These are phyloP conservation scores for Cryptosporidium tyzzeri DNA, from an alignment of 169 alveolate species.

Conservation along the genomic window DNA sequence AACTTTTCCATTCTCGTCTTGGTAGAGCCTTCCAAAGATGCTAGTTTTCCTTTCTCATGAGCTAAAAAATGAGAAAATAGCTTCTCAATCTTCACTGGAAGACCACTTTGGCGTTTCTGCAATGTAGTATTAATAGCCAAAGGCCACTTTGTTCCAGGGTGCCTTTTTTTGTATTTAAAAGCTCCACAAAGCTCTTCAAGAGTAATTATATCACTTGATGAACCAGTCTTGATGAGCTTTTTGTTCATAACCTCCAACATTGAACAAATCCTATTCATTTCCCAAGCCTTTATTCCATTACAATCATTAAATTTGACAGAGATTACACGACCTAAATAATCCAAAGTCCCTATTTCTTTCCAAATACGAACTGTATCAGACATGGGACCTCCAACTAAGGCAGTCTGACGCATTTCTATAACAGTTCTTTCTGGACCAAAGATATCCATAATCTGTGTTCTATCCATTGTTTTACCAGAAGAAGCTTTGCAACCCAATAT, in stretches of 20 bases:
- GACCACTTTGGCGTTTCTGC: slow-evolving; percentile 7
- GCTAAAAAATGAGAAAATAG: slow-evolving; percentile 55
- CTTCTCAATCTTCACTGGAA: slow-evolving; percentile 49
- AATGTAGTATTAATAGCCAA: slow-evolving; percentile 48
- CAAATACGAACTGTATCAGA: slow-evolving; percentile 40
- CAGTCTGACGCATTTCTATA: slow-evolving; percentile 61
- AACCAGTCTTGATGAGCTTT: slow-evolving; percentile 24
- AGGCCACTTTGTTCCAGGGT: slow-evolving; percentile 48
- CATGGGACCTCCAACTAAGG: slow-evolving; percentile 7
- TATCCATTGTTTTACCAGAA: neutral
- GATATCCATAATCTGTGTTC: slow-evolving; percentile 16
- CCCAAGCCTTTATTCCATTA: slow-evolving; percentile 47
- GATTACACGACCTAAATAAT: slow-evolving; percentile 45
- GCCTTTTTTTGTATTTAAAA: slow-evolving; percentile 14
- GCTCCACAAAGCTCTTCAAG: slow-evolving; percentile 75
- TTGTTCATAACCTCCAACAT: slow-evolving; percentile 72
- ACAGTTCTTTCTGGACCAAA: slow-evolving; percentile 47
- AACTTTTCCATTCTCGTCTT: slow-evolving; percentile 30
- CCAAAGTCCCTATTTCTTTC: slow-evolving; percentile 59
- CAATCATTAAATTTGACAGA: slow-evolving; percentile 54
- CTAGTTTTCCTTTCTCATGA: slow-evolving; percentile 25
- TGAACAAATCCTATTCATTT: slow-evolving; percentile 52
- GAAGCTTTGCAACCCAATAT: slow-evolving; percentile 2
- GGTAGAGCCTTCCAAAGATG: slow-evolving; percentile 26
- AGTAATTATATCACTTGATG: slow-evolving; percentile 19